phyloP scores from a whole-genome alignment of 75 land plant species.

The Isoetes taiwanensis region DNA sequence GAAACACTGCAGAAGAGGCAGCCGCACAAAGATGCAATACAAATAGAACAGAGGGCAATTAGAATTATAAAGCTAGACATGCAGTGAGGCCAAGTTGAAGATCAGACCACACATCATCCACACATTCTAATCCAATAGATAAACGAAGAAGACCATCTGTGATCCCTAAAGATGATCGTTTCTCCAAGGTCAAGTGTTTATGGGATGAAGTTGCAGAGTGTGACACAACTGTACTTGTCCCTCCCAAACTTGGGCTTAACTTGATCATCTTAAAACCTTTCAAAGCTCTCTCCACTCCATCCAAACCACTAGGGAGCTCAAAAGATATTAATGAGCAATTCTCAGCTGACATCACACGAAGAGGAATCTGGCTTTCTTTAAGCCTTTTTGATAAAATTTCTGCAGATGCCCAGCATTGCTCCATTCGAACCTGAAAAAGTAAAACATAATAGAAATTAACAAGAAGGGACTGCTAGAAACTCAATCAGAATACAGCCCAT shows the following conservation, averaged over 20 bases:
- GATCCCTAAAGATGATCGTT: slow-evolving; percentile 12
- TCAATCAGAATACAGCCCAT: too few species aligned
- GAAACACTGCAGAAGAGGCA: too few species aligned
- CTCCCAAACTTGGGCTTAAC: slow-evolving; percentile 17
- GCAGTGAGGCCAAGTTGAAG: slow-evolving; percentile 11
- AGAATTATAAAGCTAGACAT: too few species aligned
- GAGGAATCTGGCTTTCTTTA: neutral
- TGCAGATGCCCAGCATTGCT: slow-evolving; percentile 15
- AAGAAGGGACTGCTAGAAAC: too few species aligned
- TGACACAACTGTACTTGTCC: slow-evolving; percentile 15
- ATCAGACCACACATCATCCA: slow-evolving; percentile 20
- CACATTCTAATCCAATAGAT: slow-evolving; percentile 19
- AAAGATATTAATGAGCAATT: slow-evolving; percentile 12
- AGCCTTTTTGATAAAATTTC: neutral
- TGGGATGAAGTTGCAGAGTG: slow-evolving; percentile 23
- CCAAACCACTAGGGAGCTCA: slow-evolving; percentile 19
- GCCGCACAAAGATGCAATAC: too few species aligned
- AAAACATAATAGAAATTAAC: too few species aligned
- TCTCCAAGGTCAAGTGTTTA: neutral
- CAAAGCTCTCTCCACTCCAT: slow-evolving; percentile 12
- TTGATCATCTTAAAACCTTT: slow-evolving; percentile 11
- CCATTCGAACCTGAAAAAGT: slow-evolving; percentile 20
- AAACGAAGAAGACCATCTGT: slow-evolving; percentile 16
- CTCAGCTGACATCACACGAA: neutral
- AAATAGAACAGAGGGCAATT: too few species aligned